Percentiles rank a stretch among this genome's conserved stretches.
phyloP scores from a whole-genome alignment of 2,329 filamentous ascomycete genomes.

The Sphaerulina musiva region DNA sequence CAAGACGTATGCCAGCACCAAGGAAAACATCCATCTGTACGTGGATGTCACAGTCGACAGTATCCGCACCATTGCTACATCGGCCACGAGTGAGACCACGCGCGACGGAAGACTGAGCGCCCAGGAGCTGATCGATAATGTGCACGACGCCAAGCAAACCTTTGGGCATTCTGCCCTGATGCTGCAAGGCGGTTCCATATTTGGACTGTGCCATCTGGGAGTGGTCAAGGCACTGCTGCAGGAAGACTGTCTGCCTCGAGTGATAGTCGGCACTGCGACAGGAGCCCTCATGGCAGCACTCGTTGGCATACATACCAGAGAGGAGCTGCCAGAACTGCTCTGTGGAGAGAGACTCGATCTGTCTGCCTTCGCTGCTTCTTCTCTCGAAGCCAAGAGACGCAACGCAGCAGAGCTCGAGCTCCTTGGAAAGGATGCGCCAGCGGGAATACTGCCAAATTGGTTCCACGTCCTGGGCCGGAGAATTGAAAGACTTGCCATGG shows the following conservation, averaged over 20 bases:
- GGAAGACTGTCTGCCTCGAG: constrained; percentile 68
- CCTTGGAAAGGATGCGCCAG: constrained; percentile 39
- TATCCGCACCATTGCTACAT: constrained; percentile 66
- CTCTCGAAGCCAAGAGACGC: constrained; percentile 24
- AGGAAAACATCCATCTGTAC: constrained; percentile 86
- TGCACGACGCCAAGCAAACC: constrained; percentile 83
- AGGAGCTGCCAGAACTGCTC: constrained; percentile 71
- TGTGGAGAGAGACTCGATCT: constrained; percentile 76
- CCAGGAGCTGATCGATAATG: constrained; percentile 75
- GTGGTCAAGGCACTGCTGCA: constrained; percentile 77
- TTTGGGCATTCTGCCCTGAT: constrained; percentile 77
- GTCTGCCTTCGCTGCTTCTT: constrained; percentile 60
- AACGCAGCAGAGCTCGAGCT: constrained; percentile 8
- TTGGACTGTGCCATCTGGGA: constrained; percentile 88
- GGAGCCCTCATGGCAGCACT: constrained; percentile 84
- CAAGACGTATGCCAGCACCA: constrained; percentile 82
- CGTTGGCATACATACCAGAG: constrained; percentile 79
- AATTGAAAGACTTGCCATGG: constrained; percentile 59
- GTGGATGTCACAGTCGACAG: constrained; percentile 75
- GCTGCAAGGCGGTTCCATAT: constrained; percentile 78
- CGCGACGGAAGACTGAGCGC: constrained; percentile 48
- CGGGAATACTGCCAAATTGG: constrained; percentile 49
- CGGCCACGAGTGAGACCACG: constrained; percentile 47
- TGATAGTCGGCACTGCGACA: constrained; percentile 85
- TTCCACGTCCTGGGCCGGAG: constrained; percentile 58